Evolutionary conservation across 306 rosid species (phyloP), one percentile per base, ranked within the genome.

Genomic region (Cicer pinnatifidum): DNA sequence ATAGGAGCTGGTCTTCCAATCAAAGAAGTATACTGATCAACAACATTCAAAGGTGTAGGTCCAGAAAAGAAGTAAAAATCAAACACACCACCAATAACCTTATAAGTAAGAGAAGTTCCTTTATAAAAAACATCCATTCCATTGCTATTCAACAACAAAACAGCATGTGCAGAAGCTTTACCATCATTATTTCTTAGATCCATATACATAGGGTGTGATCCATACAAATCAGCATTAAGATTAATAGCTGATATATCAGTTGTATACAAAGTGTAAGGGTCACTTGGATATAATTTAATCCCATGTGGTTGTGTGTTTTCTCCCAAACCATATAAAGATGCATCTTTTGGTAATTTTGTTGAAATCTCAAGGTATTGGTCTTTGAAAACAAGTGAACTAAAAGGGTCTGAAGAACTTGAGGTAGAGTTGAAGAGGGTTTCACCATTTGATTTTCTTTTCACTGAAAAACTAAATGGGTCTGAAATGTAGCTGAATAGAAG

Each of bases 21-120:
- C 43, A 94, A 83, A 38, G 91, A 76, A 63, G 99, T 94, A 72
- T 94, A 94, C 80, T 94, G 99, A 69, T 91, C 96, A 75, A 94
- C 97, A 69, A 94, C 97, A 70, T 71, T 81, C 9, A 94, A 81
- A 56, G 99, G 99, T 0, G 89, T 58, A 48, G 95, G 90, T 2
- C 99, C 99, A 1, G 97, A 68, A 76, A 94, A 94, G 93, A 94
- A 91, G 91, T 90, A 90, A 67, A 94, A 90, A 72, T 94, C 99
- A 9, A 91, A 82, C 12, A 94, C 93, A 54, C 97, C 97, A 13
- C 98, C 98, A 23, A 91, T 94, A 44, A 89, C 52, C 81, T 94
- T 94, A 69, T 91, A 94, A 0, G 97, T 94, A 74, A 94, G 80
- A 23, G 96, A 94, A 11, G 61, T 76, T 7, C 96, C 98, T 52